Base-by-base conservation (phyloP, 495 filamentous ascomycete genomes). In the Rhypophila decipiens region DNA sequence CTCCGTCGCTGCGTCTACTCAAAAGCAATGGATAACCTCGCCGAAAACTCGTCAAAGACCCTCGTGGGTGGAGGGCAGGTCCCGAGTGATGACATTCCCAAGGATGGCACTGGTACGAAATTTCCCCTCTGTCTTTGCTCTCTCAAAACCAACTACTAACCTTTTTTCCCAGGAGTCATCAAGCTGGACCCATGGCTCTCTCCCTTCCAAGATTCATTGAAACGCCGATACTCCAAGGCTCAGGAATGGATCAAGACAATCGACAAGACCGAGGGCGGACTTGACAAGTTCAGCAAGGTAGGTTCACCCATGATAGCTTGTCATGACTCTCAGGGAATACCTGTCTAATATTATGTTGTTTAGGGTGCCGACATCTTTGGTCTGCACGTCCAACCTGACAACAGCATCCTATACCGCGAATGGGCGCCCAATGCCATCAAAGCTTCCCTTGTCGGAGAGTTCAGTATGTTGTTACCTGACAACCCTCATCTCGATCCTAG, bases 381-480 rank as follows among this genome's bases (percentile, higher is more conserved):
- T 40, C 75, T 98, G 63, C 85, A 85, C 58, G 79, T 86, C 44
- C 73, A 80, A 52, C 73, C 82, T 10, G 84, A 95, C 57, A 84
- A 86, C 55, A 88, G 90, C 64, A 88, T 98, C 55, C 75, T 70
- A 37, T 98, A 98, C 69, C 80, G 87, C 54, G 93, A 98, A 79
- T 98, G 93, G 93, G 93, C 93, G 2, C 91, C 93, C 40, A 91
- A 87, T 71, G 90, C 88, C 42, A 65, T 80, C 18, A 67, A 84
- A 55, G 93, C 93, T 17, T 83, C 84, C 50, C 75, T 98, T n/a
- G 85, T 97, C 50, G 93, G 93, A 44, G 93, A 97, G 49, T 98
- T 97, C 73, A 98, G 89, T 95, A 61, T 52, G 62, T 56, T 27
- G 44, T 45, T 37, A 38, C 7, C 10, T 17, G 5, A 9, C 3